A percentile compares a stretch with the other conserved stretches of the same genome.
Conservation (phyloP, 257 asterid genomes). For the Marsdenia floribunda region DNA sequence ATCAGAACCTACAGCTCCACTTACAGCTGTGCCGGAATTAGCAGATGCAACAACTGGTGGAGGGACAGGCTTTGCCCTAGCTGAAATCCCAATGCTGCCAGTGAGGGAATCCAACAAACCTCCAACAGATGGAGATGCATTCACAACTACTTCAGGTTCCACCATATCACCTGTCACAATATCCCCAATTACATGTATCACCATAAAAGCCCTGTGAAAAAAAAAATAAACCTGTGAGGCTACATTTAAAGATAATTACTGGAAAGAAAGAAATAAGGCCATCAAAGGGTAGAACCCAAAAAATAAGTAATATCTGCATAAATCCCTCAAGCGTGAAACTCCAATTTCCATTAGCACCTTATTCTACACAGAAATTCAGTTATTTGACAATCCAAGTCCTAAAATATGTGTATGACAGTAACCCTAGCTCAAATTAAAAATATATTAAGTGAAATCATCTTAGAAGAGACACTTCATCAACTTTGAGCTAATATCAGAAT, state of each 20-base stretch:
- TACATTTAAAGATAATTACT: background rate
- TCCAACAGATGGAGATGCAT: slow-evolving; percentile 83
- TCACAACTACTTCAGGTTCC: slow-evolving; percentile 86
- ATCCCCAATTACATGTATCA: slow-evolving; percentile 80
- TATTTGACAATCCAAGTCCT: background rate
- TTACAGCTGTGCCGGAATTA: slow-evolving; percentile 51
- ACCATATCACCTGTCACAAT: slow-evolving; percentile 61
- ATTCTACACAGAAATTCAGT: background rate
- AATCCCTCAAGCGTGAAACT: background rate
- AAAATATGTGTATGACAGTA: background rate
- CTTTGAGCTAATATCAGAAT: background rate
- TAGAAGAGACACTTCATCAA: background rate
- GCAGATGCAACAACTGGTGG: slow-evolving; percentile 79
- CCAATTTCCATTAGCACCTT: background rate
- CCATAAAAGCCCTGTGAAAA: slow-evolving; percentile 61
- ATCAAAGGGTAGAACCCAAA: background rate
- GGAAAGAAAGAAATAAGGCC: background rate
- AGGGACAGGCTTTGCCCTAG: slow-evolving; percentile 81
- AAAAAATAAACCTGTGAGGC: background rate
- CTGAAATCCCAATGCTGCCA: slow-evolving; percentile 85
- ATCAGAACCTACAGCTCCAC: slow-evolving; percentile 66
- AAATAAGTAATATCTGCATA: background rate
- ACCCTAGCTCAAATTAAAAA: background rate
- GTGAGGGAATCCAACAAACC: slow-evolving; percentile 94
- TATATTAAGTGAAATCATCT: background rate